Evolutionary conservation across 2,329 filamentous ascomycete species (phyloP), one percentile per base, ranked within the genome.

Genomic region (Penicillium hordei): DNA sequence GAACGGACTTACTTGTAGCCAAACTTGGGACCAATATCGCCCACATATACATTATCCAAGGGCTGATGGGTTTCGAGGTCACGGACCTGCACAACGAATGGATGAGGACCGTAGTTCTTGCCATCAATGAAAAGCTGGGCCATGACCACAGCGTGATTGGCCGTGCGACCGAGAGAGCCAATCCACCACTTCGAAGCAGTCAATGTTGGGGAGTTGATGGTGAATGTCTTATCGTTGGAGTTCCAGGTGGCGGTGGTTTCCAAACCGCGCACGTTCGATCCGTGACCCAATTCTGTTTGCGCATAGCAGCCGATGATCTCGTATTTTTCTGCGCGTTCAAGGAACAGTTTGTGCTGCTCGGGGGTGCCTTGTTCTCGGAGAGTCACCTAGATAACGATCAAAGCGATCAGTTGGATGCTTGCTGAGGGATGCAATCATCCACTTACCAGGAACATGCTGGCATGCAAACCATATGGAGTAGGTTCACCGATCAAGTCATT

Each of bases 171-270:
- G 4, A 93, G 81, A 12, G 88, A 89, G 1, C 90, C 90, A 65
- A 91, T 91, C 90, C 90, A 93, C 89, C 89, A 93, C 71, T 93
- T 93, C 34, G 87, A 88, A 0, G 89, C 84, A 1, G 89, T 92
- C 55, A 92, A 79, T 60, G 85, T 81, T 10, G 89, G 89, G 0
- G 88, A 90, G 74, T 92, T 86, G 36, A 93, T 80, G 15, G 81
- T 87, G 67, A 93, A 92, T 3, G 86, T 90, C 80, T 90, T 88
- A 73, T 90, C 87, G 5, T 86, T 78, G 0, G 84, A 78, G 68
- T 90, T 88, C 88, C 88, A 92, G 0, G 85, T 90, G 1, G 88
- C 88, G 0, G 84, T 88, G 0, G 87, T 90, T 75, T 90, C 87
- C 13, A 90, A 78, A 13, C 88, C 88, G 58, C 87, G 80, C 1